Evolutionary conservation across 2,329 filamentous ascomycete genomes (phyloP).

Genomic region (Calonectria leucothoes): DNA sequence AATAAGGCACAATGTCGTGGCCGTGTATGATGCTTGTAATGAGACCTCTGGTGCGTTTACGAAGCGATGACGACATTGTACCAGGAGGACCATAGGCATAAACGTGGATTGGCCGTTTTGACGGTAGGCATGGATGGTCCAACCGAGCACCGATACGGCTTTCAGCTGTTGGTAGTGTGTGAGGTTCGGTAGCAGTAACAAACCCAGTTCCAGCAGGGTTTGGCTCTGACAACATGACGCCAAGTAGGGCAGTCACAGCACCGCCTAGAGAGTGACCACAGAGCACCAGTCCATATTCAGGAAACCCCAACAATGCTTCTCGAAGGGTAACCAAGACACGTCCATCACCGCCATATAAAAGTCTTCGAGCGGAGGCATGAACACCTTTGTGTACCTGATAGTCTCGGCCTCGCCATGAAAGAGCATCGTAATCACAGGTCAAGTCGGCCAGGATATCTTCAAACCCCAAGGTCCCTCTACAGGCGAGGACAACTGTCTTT

Average conservation of each 20-base stretch:
- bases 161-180: constrained; percentile 51
- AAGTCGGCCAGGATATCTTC: constrained; percentile 80
- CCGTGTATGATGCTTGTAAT: constrained; percentile 82
- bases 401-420: constrained; percentile 70
- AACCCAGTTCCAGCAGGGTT: constrained; percentile 67
- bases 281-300: constrained; percentile 76
- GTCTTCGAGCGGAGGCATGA: constrained; percentile 75
- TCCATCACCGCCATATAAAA: constrained; percentile 75
- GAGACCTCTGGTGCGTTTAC: constrained; percentile 76
- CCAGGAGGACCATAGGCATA: constrained; percentile 83
- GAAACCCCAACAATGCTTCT: constrained; percentile 73
- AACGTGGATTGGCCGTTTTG: constrained; percentile 79
- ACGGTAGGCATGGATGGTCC: constrained; percentile 65
- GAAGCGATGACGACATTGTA: constrained; percentile 76
- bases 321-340: constrained; percentile 74
- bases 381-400: constrained; percentile 82
- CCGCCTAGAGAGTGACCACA: constrained; percentile 78
- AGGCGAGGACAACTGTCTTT: constrained; percentile 78
- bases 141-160: constrained; percentile 40
- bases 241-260: constrained; percentile 76
- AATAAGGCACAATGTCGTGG: constrained; percentile 77
- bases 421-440: constrained; percentile 78
- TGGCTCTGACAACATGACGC: constrained; percentile 77
- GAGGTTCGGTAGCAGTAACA: constrained; percentile 67
- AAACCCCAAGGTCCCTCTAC: constrained; percentile 78